Percentiles rank a stretch among this genome's conserved stretches.
phyloP scores from a whole-genome alignment of 2,329 filamentous ascomycete species.

The Pseudophaeomoniella oleicola region DNA sequence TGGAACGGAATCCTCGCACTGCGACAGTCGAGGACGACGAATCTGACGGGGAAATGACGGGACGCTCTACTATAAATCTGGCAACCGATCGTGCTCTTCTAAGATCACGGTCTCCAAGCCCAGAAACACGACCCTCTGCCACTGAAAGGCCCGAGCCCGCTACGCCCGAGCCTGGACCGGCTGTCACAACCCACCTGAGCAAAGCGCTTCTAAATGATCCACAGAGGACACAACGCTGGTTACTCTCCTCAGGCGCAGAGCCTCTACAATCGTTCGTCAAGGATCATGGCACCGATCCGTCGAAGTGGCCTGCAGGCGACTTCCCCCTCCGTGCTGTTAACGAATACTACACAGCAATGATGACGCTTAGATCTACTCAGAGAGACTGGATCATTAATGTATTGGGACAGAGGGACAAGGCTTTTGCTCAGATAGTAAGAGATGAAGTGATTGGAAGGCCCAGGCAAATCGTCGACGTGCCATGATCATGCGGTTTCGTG shows the following conservation, averaged over 20 bases:
- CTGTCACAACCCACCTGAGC: not conserved
- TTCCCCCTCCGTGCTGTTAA: not conserved
- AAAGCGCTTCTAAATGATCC: constrained; percentile 6
- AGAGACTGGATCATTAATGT: not conserved
- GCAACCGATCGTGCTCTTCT: not conserved
- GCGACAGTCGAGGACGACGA: constrained; percentile 13
- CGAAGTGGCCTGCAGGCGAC: not conserved
- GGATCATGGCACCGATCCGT: constrained; percentile 1
- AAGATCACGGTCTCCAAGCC: not conserved
- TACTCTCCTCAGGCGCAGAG: constrained; percentile 10
- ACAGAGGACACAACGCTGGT: constrained; percentile 13
- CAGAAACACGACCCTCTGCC: not conserved
- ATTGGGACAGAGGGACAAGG: not conserved
- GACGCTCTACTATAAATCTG: not conserved
- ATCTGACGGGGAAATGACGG: constrained; percentile 6
- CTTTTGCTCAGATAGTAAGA: not conserved
- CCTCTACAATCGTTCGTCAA: constrained; percentile 6
- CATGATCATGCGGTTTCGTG: constrained; percentile 5
- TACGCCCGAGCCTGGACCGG: too few species aligned
- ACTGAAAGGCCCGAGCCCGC: not conserved
- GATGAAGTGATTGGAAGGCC: not conserved
- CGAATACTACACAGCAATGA: not conserved
- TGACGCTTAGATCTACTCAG: not conserved
- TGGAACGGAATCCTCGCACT: constrained; percentile 6
- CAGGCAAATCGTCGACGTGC: constrained; percentile 8